A percentile compares a stretch with the other conserved stretches of the same genome.
Evolutionary conservation across 495 filamentous ascomycete genomes (phyloP).

Genomic region (Penicillium odoratum): DNA sequence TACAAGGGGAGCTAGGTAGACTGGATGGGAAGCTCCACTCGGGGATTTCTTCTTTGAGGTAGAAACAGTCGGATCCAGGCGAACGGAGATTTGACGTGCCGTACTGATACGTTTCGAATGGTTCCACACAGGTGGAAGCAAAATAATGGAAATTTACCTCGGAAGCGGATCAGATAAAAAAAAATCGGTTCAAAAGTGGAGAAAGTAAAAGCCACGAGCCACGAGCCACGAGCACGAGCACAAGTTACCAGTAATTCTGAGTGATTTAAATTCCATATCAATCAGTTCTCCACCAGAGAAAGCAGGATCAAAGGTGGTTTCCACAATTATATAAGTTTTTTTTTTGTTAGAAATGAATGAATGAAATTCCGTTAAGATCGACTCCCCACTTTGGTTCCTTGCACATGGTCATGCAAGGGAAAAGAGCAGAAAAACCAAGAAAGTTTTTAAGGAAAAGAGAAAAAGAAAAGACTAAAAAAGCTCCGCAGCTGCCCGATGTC

Average conservation of each 20-base stretch:
- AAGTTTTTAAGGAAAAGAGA: not conserved
- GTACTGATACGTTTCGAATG: slow-evolving; percentile 17
- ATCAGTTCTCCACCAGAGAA: slow-evolving; percentile 25
- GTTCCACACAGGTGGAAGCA: slow-evolving; percentile 1
- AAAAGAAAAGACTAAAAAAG: not conserved
- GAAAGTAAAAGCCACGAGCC: not conserved
- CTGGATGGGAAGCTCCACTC: slow-evolving; percentile 12
- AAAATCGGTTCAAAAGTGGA: slow-evolving; percentile 10
- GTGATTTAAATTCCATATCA: slow-evolving; percentile 23
- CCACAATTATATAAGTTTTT: slow-evolving; percentile 3
- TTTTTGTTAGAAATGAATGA: too few species aligned
- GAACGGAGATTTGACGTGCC: slow-evolving; percentile 15
- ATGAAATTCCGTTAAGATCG: not conserved
- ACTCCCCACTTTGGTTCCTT: slow-evolving; percentile 12
- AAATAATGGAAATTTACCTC: slow-evolving; percentile 4
- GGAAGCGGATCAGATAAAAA: slow-evolving; percentile 34
- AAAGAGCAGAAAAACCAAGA: not conserved
- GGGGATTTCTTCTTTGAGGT: slow-evolving; percentile 16
- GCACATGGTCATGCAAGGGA: slow-evolving; percentile 3
- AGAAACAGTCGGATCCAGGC: slow-evolving; percentile 17
- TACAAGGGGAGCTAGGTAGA: slow-evolving; percentile 6
- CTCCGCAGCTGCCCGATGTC: slow-evolving; percentile 20
- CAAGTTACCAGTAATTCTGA: too few species aligned
- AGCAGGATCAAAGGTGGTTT: not conserved
- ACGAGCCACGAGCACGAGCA: too few species aligned